These are phyloP conservation scores for Pleurotus tuber-regium DNA, from an alignment of 768 basidiomycete genomes.

Conservation along the genomic window DNA sequence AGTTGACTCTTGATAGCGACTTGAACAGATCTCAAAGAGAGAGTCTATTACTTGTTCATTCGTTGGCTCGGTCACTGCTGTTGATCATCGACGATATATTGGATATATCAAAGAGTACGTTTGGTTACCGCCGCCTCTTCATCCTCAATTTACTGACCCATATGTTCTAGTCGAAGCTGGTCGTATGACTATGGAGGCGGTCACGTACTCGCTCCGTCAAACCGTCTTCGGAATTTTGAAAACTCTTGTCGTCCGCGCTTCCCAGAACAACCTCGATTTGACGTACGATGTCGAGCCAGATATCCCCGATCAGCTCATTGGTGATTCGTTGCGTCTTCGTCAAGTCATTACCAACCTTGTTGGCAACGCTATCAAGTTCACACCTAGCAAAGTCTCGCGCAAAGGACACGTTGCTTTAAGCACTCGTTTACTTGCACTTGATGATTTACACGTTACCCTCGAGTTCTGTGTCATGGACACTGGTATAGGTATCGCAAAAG, in stretches of 20 bases:
- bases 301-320: slow-evolving; percentile 96
- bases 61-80: slow-evolving; percentile 86
- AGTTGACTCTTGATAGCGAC: slow-evolving; percentile 94
- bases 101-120: slow-evolving; percentile 98
- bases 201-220: slow-evolving; percentile 96
- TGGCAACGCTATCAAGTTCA: slow-evolving; percentile 97
- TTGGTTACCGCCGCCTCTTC: not conserved
- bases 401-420: slow-evolving; percentile 92
- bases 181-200: slow-evolving; percentile 99
- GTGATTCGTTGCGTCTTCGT: slow-evolving; percentile 90
- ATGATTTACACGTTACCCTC: slow-evolving; percentile 82
- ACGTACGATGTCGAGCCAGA: slow-evolving; percentile 95
- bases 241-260: slow-evolving; percentile 95
- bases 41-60: slow-evolving; percentile 93
- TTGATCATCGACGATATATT: slow-evolving; percentile 99
- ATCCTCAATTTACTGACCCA: slow-evolving; percentile 13
- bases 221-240: slow-evolving; percentile 98
- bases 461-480: slow-evolving; percentile 98
- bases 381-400: slow-evolving; percentile 70
- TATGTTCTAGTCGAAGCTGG: slow-evolving; percentile 86
- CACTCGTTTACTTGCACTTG: slow-evolving; percentile 73
- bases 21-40: slow-evolving; percentile 92
- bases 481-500: slow-evolving; percentile 97
- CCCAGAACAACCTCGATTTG: slow-evolving; percentile 93
- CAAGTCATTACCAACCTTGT: slow-evolving; percentile 96